Evolutionary conservation across 306 rosid species (phyloP).

Genomic region (Lupinus albus): DNA sequence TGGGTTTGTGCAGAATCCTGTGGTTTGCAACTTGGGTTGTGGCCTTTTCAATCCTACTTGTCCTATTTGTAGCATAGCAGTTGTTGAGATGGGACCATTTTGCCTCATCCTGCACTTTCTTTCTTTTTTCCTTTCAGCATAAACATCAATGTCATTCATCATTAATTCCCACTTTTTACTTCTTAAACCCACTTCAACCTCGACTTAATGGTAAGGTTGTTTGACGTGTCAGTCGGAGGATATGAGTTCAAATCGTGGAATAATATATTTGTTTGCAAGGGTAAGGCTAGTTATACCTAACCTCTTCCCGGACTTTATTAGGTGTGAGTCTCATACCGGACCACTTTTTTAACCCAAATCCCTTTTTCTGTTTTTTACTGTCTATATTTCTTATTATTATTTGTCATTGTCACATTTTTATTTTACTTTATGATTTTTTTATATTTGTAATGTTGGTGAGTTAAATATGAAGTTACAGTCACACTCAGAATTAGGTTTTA

Average conservation of each 20-base stretch:
- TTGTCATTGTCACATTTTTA: constrained; percentile 24
- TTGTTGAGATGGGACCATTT: constrained; percentile 88
- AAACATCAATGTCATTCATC: constrained; percentile 69
- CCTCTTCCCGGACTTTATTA: no score
- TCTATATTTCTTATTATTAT: background rate
- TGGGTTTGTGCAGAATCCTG: constrained; percentile 54
- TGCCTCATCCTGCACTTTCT: constrained; percentile 59
- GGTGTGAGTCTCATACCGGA: no score
- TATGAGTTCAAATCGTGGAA: no score
- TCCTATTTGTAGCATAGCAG: constrained; percentile 54
- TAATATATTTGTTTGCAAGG: no score
- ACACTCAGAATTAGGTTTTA: constrained; percentile 55
- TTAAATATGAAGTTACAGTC: constrained; percentile 31
- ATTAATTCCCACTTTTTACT: constrained; percentile 48
- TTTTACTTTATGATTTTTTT: no score
- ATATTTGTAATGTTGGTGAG: constrained; percentile 24
- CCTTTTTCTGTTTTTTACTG: constrained; percentile 7
- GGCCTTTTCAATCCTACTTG: constrained; percentile 76
- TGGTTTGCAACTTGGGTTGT: constrained; percentile 71
- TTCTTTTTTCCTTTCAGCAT: constrained; percentile 46
- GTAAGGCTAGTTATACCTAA: no score
- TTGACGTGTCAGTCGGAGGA: no score
- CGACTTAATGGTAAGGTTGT: no score
- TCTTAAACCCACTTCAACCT: no score
- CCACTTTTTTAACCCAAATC: no score